Conservation (phyloP, 2,329 filamentous ascomycete species). For the Daldinia sp. region DNA sequence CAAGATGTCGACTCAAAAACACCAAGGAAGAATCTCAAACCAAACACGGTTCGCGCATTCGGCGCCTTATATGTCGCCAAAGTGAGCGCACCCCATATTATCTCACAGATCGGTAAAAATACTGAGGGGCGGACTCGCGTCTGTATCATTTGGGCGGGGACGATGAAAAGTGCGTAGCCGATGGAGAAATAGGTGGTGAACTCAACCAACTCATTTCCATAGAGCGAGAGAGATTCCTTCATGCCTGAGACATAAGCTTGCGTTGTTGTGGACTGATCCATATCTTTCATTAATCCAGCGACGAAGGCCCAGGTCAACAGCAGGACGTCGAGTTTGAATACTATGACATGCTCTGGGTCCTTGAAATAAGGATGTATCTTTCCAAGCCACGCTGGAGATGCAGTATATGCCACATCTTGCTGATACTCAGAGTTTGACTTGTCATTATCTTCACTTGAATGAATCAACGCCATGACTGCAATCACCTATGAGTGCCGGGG, state of each 20-base stretch:
- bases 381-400: conserved; percentile 46
- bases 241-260: conserved; percentile 30
- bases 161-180: conserved; percentile 46
- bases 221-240: conserved; percentile 40
- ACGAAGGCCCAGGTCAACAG: conserved; percentile 48
- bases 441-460: not conserved
- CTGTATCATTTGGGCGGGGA: conserved; percentile 42
- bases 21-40: conserved; percentile 50
- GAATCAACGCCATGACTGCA: not conserved
- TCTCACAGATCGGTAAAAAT: conserved; percentile 50
- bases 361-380: conserved; percentile 50
- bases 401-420: not conserved
- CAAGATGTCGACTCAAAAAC: conserved; percentile 49
- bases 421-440: not conserved
- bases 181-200: conserved; percentile 47
- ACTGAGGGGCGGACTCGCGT: conserved; percentile 47
- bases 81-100: conserved; percentile 44
- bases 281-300: conserved; percentile 8
- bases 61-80: conserved; percentile 48
- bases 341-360: conserved; percentile 47
- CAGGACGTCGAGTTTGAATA: conserved; percentile 49
- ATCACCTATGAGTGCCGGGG: not conserved
- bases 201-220: conserved; percentile 48
- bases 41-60: conserved; percentile 46
- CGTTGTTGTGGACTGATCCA: conserved; percentile 5